Conservation (phyloP, 306 rosid genomes). For the Vigna unguiculata region DNA sequence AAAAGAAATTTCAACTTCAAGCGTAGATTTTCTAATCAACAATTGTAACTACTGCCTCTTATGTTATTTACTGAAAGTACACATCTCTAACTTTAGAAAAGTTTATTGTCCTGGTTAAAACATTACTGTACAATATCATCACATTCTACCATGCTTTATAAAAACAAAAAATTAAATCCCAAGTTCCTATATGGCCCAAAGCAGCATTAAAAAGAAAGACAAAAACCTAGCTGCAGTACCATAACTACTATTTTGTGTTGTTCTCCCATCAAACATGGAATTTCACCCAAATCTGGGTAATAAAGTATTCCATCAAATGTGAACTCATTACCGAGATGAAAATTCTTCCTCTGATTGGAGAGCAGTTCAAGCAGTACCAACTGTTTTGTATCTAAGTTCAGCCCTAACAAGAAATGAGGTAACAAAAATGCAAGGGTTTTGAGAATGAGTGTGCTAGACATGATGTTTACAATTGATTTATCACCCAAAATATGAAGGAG, state of each 20-base stretch:
- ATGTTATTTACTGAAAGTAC: not conserved
- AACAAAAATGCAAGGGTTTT: slow-evolving; percentile 3
- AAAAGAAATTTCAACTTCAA: not conserved
- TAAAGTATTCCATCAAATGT: too few species aligned
- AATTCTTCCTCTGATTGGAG: too few species aligned
- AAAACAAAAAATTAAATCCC: not conserved
- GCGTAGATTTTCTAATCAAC: not conserved
- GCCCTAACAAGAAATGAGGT: slow-evolving; percentile 5
- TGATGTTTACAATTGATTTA: not conserved
- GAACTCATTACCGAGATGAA: too few species aligned
- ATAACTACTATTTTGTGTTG: too few species aligned
- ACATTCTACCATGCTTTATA: not conserved
- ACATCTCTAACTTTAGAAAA: not conserved
- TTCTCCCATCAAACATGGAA: too few species aligned
- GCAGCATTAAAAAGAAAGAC: not conserved
- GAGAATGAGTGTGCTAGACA: not conserved
- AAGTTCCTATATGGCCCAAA: not conserved
- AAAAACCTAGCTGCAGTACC: too few species aligned
- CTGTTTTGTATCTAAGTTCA: too few species aligned
- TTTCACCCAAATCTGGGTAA: too few species aligned
- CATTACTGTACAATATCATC: not conserved
- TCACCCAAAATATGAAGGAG: slow-evolving; percentile 9
- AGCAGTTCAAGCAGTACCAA: too few species aligned
- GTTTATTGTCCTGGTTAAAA: not conserved
- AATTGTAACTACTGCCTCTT: not conserved